These are phyloP conservation scores for Podospora anserina DNA, from an alignment of 495 filamentous ascomycete genomes.

Conservation along the genomic window DNA sequence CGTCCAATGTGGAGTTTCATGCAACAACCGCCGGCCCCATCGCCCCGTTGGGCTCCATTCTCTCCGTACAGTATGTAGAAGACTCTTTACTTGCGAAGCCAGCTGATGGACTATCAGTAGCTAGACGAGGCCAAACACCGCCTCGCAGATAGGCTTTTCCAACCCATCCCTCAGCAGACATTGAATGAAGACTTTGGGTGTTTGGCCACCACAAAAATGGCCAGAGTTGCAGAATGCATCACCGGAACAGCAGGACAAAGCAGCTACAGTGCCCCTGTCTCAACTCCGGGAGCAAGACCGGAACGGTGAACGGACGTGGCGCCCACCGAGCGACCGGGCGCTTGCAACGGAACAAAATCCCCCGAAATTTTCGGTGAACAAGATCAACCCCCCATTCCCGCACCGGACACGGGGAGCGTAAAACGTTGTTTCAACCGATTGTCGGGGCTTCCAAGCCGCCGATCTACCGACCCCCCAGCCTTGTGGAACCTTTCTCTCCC, in stretches of 20 bases:
- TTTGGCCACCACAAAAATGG: neutral
- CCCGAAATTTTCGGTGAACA: neutral
- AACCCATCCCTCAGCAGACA: neutral
- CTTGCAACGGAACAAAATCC: neutral
- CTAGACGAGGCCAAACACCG: constrained; percentile 3
- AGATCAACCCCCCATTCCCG: neutral
- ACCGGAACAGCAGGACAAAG: neutral
- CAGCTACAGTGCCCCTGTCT: neutral
- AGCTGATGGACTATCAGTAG: neutral
- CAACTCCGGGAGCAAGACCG: neutral
- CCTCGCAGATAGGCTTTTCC: neutral
- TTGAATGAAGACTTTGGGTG: neutral
- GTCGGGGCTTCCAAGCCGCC: neutral
- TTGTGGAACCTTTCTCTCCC: neutral
- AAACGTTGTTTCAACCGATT: neutral
- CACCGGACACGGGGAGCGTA: neutral
- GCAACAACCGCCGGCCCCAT: neutral
- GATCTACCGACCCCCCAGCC: neutral
- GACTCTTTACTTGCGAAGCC: neutral
- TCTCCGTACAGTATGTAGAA: neutral
- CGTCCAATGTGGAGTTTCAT: neutral
- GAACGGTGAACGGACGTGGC: neutral
- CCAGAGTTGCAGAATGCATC: neutral
- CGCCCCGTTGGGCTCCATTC: neutral
- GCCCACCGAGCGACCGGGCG: neutral